A percentile compares a stretch with the other conserved stretches of the same genome.
These are phyloP conservation scores for Diaporthe destruens DNA, from an alignment of 2,329 filamentous ascomycete genomes.

Conservation along the genomic window DNA sequence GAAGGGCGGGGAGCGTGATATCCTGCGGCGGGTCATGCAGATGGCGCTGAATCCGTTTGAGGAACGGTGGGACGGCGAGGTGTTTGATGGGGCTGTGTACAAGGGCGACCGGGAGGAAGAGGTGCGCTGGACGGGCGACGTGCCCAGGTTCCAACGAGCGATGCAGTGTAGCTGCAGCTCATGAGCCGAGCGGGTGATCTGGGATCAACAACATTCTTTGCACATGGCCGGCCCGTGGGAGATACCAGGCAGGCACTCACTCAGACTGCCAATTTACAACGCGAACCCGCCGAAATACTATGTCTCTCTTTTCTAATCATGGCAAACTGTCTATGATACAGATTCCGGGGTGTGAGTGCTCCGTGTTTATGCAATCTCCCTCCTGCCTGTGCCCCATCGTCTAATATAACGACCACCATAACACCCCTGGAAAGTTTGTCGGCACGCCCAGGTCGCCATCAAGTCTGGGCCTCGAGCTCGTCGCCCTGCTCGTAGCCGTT, in stretches of 20 bases:
- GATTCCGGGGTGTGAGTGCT: slow-evolving; percentile 3
- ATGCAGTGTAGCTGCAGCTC: slow-evolving; percentile 98
- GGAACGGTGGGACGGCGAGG: slow-evolving; percentile 75
- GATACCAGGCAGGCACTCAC: slow-evolving; percentile 18
- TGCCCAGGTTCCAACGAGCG: slow-evolving; percentile 80
- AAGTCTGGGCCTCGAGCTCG: slow-evolving; percentile 60
- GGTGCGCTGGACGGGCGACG: slow-evolving; percentile 85
- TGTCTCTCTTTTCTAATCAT: neutral
- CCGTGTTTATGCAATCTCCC: slow-evolving; percentile 28
- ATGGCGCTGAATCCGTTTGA: slow-evolving; percentile 88
- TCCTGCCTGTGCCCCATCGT: neutral
- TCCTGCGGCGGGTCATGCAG: slow-evolving; percentile 82
- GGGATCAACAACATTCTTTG: neutral
- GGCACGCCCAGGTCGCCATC: neutral
- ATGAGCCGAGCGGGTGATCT: slow-evolving; percentile 53
- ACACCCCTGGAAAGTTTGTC: neutral
- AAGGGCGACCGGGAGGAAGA: slow-evolving; percentile 78
- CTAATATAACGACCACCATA: neutral
- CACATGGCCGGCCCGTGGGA: neutral
- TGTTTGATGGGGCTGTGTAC: slow-evolving; percentile 62
- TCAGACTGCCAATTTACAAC: neutral
- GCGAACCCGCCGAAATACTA: neutral
- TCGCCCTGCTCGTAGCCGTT: slow-evolving; percentile 57
- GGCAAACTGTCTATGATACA: neutral
- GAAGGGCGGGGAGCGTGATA: slow-evolving; percentile 82